Evolutionary conservation across 2,329 filamentous ascomycete species (phyloP).

Genomic region (Claviceps maximensis): DNA sequence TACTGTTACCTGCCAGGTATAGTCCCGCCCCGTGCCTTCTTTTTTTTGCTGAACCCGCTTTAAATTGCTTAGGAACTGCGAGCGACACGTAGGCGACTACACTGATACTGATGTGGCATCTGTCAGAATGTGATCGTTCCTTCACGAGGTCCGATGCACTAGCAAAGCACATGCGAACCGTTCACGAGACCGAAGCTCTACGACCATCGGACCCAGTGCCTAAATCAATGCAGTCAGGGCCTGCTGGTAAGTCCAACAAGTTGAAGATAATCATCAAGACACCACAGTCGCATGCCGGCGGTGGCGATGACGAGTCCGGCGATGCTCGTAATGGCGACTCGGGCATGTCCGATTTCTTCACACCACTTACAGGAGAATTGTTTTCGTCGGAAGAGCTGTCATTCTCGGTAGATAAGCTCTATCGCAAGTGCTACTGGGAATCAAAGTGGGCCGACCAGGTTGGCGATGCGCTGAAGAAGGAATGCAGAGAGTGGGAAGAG

Average conservation of each 20-base stretch:
- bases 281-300: conserved; percentile 40
- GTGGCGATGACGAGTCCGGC: conserved; percentile 40
- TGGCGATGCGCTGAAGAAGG: conserved; percentile 45
- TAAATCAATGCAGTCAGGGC: conserved; percentile 47
- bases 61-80: neutral
- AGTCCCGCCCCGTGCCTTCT: conserved; percentile 11
- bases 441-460: conserved; percentile 61
- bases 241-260: conserved; percentile 34
- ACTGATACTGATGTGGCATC: neutral
- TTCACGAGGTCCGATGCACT: conserved; percentile 94
- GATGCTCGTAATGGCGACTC: conserved; percentile 43
- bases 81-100: conserved; percentile 8
- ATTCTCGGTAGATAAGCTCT: conserved; percentile 45
- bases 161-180: conserved; percentile 96
- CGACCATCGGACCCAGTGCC: conserved; percentile 66
- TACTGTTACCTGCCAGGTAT: conserved; percentile 88
- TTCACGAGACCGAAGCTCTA: conserved; percentile 90
- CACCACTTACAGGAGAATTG: conserved; percentile 39
- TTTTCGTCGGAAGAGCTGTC: conserved; percentile 54
- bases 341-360: conserved; percentile 45
- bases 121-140: conserved; percentile 81
- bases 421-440: conserved; percentile 56
- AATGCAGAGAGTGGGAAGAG: conserved; percentile 54
- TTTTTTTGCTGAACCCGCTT: neutral
- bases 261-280: conserved; percentile 53